A percentile compares a stretch with the other conserved stretches of the same genome.
These are phyloP conservation scores for Albugo candida DNA, from an alignment of 352 stramenopile species.

Conservation along the genomic window DNA sequence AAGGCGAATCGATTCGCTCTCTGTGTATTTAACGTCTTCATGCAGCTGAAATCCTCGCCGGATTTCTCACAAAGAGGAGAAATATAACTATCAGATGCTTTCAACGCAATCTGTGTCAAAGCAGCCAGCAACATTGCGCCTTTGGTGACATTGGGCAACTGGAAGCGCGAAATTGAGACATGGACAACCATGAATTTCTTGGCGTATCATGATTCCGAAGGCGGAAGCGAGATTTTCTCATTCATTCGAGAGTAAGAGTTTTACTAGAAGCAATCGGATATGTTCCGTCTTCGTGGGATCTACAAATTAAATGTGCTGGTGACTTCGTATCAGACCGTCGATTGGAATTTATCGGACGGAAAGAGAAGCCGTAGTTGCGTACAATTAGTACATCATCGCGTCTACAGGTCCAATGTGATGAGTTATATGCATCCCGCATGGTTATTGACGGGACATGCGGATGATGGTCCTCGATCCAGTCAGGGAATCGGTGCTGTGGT, in stretches of 20 bases:
- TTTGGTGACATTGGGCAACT: slow-evolving; percentile 95
- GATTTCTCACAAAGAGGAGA: slow-evolving; percentile 62
- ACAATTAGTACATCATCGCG: slow-evolving; percentile 79
- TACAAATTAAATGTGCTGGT: slow-evolving; percentile 95
- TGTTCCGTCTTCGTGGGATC: slow-evolving; percentile 45
- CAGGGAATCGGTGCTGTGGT: not conserved
- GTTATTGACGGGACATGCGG: slow-evolving; percentile 8
- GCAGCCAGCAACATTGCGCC: slow-evolving; percentile 84
- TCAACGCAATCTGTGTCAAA: slow-evolving; percentile 67
- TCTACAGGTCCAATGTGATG: slow-evolving; percentile 50
- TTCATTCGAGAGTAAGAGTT: slow-evolving; percentile 95
- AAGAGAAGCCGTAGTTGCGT: slow-evolving; percentile 56
- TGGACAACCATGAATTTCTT: slow-evolving; percentile 99
- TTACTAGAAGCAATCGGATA: slow-evolving; percentile 73
- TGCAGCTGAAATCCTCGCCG: slow-evolving; percentile 34
- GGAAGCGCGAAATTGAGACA: slow-evolving; percentile 96
- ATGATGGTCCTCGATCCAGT: not conserved
- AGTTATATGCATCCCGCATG: slow-evolving; percentile 76
- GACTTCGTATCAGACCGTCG: slow-evolving; percentile 90
- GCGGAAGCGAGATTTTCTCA: slow-evolving; percentile 75
- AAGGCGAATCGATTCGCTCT: slow-evolving; percentile 27
- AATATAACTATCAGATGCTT: slow-evolving; percentile 67
- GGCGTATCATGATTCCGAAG: slow-evolving; percentile 95
- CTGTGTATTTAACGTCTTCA: slow-evolving; percentile 54
- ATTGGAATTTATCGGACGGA: slow-evolving; percentile 43